phyloP scores from a whole-genome alignment of 164 flowering plant species.

The Chloranthus sessilifolius region DNA sequence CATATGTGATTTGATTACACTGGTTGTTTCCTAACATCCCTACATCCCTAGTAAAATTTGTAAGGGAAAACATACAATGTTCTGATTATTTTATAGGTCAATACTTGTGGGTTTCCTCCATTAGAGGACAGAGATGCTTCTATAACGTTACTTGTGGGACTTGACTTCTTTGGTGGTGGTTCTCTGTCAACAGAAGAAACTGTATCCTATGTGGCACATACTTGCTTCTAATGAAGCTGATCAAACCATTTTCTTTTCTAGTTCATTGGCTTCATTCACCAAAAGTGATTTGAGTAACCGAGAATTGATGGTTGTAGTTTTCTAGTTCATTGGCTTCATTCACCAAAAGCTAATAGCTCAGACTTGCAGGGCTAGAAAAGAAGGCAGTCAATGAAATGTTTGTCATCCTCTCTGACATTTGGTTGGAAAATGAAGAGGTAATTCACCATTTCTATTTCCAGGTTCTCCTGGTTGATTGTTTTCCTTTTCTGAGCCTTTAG shows the following conservation, averaged over 20 bases:
- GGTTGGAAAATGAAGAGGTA: conserved; percentile 88
- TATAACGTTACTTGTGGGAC: conserved; percentile 43
- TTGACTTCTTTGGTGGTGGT: conserved; percentile 92
- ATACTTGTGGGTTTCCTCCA: conserved; percentile 96
- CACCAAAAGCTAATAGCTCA: conserved; percentile 55
- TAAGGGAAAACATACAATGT: background rate
- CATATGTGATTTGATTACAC: too few species aligned
- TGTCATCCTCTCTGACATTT: conserved; percentile 85
- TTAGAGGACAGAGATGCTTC: conserved; percentile 85
- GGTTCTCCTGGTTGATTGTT: background rate
- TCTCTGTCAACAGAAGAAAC: conserved; percentile 59
- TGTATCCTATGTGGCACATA: conserved; percentile 71
- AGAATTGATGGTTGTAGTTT: conserved; percentile 2
- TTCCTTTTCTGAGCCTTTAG: conserved; percentile 1
- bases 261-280: background rate
- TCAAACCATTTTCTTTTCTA: background rate
- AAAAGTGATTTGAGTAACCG: conserved; percentile 4
- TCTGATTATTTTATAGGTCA: conserved; percentile 39
- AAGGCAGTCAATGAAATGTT: conserved; percentile 89
- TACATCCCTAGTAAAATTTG: background rate
- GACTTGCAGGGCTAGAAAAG: conserved; percentile 66
- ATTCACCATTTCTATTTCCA: conserved; percentile 11
- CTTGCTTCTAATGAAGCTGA: background rate
- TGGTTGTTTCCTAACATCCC: too few species aligned
- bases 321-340: conserved; percentile 28